These are phyloP conservation scores for Irpex sp. DNA, from an alignment of 1,284 basidiomycete species.

Conservation along the genomic window DNA sequence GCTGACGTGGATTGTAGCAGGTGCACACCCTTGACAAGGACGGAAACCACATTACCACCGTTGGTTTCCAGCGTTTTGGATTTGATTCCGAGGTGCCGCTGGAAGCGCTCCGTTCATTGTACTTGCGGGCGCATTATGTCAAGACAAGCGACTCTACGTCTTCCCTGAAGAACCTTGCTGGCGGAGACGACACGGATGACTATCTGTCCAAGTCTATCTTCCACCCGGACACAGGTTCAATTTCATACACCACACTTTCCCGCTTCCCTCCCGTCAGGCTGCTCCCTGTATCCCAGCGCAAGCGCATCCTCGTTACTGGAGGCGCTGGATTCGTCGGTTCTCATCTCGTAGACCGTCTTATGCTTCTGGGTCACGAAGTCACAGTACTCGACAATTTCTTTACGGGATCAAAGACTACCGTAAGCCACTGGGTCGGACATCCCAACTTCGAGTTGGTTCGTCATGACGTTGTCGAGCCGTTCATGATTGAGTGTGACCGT, in stretches of 20 bases:
- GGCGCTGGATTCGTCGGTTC: slow-evolving; percentile 98
- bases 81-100: slow-evolving; percentile 84
- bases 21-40: slow-evolving; percentile 67
- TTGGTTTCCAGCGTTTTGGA: slow-evolving; percentile 81
- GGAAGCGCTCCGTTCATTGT: slow-evolving; percentile 78
- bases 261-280: slow-evolving; percentile 91
- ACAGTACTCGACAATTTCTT: slow-evolving; percentile 99
- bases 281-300: slow-evolving; percentile 73
- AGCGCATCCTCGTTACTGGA: slow-evolving; percentile 91
- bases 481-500: slow-evolving; percentile 98
- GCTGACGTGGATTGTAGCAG: slow-evolving; percentile 29
- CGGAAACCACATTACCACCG: slow-evolving; percentile 70
- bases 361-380: slow-evolving; percentile 97
- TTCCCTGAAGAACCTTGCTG: slow-evolving; percentile 29
- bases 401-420: slow-evolving; percentile 92
- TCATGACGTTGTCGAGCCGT: slow-evolving; percentile 95
- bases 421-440: slow-evolving; percentile 94
- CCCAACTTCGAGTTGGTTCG: slow-evolving; percentile 98
- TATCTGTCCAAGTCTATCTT: slow-evolving; percentile 85
- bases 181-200: slow-evolving; percentile 42
- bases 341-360: slow-evolving; percentile 94
- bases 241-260: slow-evolving; percentile 88
- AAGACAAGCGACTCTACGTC: slow-evolving; percentile 38
- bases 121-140: slow-evolving; percentile 80
- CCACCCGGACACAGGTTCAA: slow-evolving; percentile 71